Conservation (phyloP, 2,329 filamentous ascomycete species). For the Paecilomyces variotii region DNA sequence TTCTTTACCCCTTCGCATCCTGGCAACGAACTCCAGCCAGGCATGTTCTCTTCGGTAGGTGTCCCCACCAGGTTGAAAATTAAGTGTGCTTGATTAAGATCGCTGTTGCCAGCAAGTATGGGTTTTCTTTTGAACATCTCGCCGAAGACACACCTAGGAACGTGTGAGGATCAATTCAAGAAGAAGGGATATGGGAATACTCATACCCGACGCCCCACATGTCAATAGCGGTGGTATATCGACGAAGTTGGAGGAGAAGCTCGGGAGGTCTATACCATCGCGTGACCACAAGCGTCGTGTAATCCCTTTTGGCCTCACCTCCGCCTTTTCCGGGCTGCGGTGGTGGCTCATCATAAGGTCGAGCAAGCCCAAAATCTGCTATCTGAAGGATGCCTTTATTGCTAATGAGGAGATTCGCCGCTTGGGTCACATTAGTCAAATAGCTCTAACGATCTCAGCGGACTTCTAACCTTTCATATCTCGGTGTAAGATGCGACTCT, state of each 20-base stretch:
- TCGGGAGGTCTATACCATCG: constrained; percentile 96
- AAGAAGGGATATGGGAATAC: constrained; percentile 1
- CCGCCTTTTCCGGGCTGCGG: constrained; percentile 71
- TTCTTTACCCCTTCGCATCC: constrained; percentile 66
- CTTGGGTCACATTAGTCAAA: constrained; percentile 28
- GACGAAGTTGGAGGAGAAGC: constrained; percentile 74
- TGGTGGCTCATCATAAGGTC: constrained; percentile 80
- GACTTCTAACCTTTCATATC: constrained; percentile 69
- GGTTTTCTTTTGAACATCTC: constrained; percentile 95
- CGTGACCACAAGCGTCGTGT: constrained; percentile 94
- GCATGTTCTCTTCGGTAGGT: constrained; percentile 86
- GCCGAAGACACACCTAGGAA: constrained; percentile 79
- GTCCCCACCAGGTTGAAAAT: constrained; percentile 91
- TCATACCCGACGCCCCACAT: constrained; percentile 93
- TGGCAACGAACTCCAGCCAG: constrained; percentile 75
- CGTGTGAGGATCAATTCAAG: constrained; percentile 11
- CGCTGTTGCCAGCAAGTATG: constrained; percentile 82
- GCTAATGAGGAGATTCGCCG: constrained; percentile 92
- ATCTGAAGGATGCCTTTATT: constrained; percentile 92
- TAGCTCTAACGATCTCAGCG: constrained; percentile 2
- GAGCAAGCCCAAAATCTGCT: constrained; percentile 89
- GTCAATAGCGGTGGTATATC: constrained; percentile 96
- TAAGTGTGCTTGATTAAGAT: constrained; percentile 80
- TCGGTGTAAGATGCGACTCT: constrained; percentile 77
- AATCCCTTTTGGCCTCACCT: constrained; percentile 79